phyloP scores from a whole-genome alignment of 2,329 filamentous ascomycete species.

The Pseudogymnoascus sp. region DNA sequence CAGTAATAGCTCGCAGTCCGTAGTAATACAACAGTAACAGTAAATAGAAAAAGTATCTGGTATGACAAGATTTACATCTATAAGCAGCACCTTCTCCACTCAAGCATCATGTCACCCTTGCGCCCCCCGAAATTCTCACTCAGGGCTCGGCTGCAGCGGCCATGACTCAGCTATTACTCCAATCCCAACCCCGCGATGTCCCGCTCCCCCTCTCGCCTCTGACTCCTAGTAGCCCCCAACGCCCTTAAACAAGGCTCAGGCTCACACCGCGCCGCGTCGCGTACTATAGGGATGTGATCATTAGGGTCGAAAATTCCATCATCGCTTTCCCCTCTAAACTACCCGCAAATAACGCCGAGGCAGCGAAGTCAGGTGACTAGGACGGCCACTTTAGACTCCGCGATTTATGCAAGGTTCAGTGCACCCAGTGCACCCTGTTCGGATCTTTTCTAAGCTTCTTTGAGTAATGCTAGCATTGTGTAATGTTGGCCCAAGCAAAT shows the following conservation, averaged over 20 bases:
- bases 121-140: neutral
- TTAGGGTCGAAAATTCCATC: neutral
- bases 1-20: too few species aligned
- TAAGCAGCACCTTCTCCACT: too few species aligned
- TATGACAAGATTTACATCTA: neutral
- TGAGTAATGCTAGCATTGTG: neutral
- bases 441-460: neutral
- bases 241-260: neutral
- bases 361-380: neutral
- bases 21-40: neutral
- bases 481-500: neutral
- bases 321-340: neutral
- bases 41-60: neutral
- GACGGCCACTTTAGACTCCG: neutral
- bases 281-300: neutral
- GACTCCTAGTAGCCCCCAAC: neutral
- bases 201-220: neutral
- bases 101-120: neutral
- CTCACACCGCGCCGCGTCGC: neutral
- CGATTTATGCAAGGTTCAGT: neutral
- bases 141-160: neutral
- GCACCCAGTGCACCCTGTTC: neutral
- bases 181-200: neutral
- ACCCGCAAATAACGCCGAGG: neutral
- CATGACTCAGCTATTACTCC: constrained; percentile 3